These are phyloP conservation scores for Coriaria nepalensis DNA, from an alignment of 306 rosid genomes.

Conservation along the genomic window DNA sequence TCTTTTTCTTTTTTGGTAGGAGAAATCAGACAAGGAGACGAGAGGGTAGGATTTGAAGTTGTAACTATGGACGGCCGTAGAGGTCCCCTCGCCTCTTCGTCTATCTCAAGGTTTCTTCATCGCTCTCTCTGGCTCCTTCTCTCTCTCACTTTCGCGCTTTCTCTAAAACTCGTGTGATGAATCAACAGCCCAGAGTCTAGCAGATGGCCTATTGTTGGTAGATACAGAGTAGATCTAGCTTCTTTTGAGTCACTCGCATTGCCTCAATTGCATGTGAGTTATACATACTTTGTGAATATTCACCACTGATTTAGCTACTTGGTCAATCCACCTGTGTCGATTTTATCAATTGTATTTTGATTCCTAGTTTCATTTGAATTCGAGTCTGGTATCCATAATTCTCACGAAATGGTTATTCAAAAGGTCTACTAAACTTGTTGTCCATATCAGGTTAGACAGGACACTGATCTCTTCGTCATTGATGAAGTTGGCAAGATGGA, in stretches of 20 bases:
- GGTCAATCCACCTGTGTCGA: too few relatives aligned
- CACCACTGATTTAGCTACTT: too few relatives aligned
- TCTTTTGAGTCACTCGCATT: constrained; percentile 67
- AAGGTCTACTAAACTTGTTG: constrained; percentile 10
- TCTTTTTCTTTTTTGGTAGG: constrained; percentile 19
- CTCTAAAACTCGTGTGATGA: constrained; percentile 14
- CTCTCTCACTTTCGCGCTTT: neutral
- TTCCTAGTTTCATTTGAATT: too few relatives aligned
- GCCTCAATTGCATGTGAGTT: constrained; percentile 63
- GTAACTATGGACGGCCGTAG: constrained; percentile 67
- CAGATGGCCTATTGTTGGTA: constrained; percentile 80
- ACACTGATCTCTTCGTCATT: constrained; percentile 57
- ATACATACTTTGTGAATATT: neutral
- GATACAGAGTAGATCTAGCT: constrained; percentile 57
- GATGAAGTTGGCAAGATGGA: constrained; percentile 95
- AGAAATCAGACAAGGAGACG: constrained; percentile 43
- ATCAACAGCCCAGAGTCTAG: constrained; percentile 42
- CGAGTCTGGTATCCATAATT: neutral
- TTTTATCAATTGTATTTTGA: too few relatives aligned
- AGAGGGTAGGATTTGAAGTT: constrained; percentile 68
- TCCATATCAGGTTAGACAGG: constrained; percentile 49
- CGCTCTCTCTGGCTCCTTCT: neutral
- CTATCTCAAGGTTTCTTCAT: constrained; percentile 35
- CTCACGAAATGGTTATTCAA: neutral
- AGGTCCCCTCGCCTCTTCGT: constrained; percentile 50